Evolutionary conservation across 805 yeast genomes (phyloP).

Genomic region (Cyberlindnera americana): DNA sequence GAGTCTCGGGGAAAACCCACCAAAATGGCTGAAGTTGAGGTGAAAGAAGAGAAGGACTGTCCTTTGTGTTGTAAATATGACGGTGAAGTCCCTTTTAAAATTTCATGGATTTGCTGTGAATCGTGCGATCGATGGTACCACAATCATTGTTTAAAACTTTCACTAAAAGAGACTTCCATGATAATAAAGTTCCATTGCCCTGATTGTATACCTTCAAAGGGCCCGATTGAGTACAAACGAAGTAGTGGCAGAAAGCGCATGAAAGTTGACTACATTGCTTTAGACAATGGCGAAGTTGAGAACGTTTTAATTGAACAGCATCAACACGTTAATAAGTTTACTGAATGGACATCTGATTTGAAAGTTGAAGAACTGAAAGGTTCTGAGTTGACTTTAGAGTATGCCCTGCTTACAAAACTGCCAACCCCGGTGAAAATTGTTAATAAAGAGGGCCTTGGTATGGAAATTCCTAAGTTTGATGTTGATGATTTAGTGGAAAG

Average conservation of each 20-base stretch:
- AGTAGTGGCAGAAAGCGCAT: slow-evolving; percentile 50
- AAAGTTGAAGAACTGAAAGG: slow-evolving; percentile 29
- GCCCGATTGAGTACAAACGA: slow-evolving; percentile 49
- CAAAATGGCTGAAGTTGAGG: too few relatives aligned
- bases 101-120: slow-evolving; percentile 57
- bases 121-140: slow-evolving; percentile 48
- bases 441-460: slow-evolving; percentile 35
- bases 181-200: slow-evolving; percentile 54
- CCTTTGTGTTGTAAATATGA: slow-evolving; percentile 11
- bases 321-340: slow-evolving; percentile 42
- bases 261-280: slow-evolving; percentile 73
- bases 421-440: slow-evolving; percentile 44
- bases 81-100: slow-evolving; percentile 8
- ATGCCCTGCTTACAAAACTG: slow-evolving; percentile 34
- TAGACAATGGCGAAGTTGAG: slow-evolving; percentile 63
- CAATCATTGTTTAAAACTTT: slow-evolving; percentile 41
- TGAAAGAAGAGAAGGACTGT: slow-evolving; percentile 7
- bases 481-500: slow-evolving; percentile 52
- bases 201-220: slow-evolving; percentile 40
- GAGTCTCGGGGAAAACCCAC: too few relatives aligned
- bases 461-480: slow-evolving; percentile 57
- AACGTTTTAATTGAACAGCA: slow-evolving; percentile 36
- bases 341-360: slow-evolving; percentile 9
- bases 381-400: slow-evolving; percentile 31
- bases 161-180: slow-evolving; percentile 33